These are phyloP conservation scores for Endogone sp. DNA, from an alignment of 192 early-diverging fungal genomes.

Conservation along the genomic window DNA sequence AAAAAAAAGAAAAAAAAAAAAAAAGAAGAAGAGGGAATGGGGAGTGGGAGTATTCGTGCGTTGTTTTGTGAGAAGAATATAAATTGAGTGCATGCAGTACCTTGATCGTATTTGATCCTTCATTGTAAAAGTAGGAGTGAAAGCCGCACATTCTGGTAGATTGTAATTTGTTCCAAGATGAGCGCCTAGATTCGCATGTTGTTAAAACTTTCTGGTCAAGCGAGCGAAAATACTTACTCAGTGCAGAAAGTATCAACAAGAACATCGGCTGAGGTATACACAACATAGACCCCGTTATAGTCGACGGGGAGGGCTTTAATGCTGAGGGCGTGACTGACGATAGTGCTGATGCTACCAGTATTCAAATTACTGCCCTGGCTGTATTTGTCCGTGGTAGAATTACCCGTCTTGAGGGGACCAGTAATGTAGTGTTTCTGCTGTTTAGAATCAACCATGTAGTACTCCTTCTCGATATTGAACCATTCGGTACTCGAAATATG, in stretches of 20 bases:
- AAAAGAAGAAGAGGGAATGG: too few relatives aligned
- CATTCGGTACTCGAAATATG: constrained; percentile 1
- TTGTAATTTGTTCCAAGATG: too few relatives aligned
- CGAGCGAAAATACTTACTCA: constrained; percentile 6
- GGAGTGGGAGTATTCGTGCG: too few relatives aligned
- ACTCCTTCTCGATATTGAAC: constrained; percentile 16
- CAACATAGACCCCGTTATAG: constrained; percentile 10
- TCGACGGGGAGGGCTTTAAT: constrained; percentile 7
- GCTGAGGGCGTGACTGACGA: constrained; percentile 10
- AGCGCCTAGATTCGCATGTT: too few relatives aligned
- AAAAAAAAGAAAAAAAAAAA: too few relatives aligned
- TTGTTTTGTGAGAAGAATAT: too few relatives aligned
- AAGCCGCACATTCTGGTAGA: neutral
- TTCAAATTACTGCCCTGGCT: constrained; percentile 5
- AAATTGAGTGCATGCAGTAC: neutral
- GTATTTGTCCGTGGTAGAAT: constrained; percentile 7
- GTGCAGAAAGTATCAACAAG: constrained; percentile 4
- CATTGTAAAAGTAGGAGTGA: neutral
- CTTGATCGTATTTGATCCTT: neutral
- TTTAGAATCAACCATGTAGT: neutral
- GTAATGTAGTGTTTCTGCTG: neutral
- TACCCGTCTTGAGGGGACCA: neutral
- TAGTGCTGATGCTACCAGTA: constrained; percentile 1
- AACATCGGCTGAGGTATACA: constrained; percentile 13
- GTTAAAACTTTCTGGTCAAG: too few relatives aligned